Conservation (phyloP, 352 stramenopile species). For the Globisporangium cederbergense region DNA sequence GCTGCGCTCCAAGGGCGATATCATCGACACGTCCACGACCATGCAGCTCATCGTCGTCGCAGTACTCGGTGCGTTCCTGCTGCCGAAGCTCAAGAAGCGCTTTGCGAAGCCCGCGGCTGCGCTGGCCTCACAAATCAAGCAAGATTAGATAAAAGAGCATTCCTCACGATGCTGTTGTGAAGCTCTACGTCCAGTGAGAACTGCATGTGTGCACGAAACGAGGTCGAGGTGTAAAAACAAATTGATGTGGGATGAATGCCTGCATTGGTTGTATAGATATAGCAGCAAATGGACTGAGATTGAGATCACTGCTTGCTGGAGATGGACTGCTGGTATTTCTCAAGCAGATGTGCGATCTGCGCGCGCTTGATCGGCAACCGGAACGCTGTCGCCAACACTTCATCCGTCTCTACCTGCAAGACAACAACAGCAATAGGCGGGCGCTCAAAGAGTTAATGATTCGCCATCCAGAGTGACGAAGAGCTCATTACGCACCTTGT, state of each 20-base stretch:
- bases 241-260: no score
- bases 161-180: neutral
- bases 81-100: slow-evolving; percentile 63
- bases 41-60: slow-evolving; percentile 75
- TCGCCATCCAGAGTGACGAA: slow-evolving; percentile 1
- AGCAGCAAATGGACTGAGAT: neutral
- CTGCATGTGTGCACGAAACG: no score
- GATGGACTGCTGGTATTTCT: slow-evolving; percentile 52
- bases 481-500: slow-evolving; percentile 32
- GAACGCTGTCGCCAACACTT: slow-evolving; percentile 56
- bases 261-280: neutral
- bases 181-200: neutral
- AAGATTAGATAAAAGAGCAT: slow-evolving; percentile 24
- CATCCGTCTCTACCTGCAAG: slow-evolving; percentile 51
- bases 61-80: slow-evolving; percentile 46
- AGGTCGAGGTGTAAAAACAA: no score
- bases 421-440: neutral
- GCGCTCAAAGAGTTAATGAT: neutral
- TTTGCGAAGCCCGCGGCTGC: slow-evolving; percentile 33
- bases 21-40: slow-evolving; percentile 75
- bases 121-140: slow-evolving; percentile 18
- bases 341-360: slow-evolving; percentile 40
- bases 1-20: slow-evolving; percentile 64
- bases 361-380: slow-evolving; percentile 52
- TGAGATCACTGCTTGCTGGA: slow-evolving; percentile 21